A percentile compares a stretch with the other conserved stretches of the same genome.
Evolutionary conservation across 2,329 filamentous ascomycete species (phyloP).

Genomic region (Ophiostoma novo-ulmi): DNA sequence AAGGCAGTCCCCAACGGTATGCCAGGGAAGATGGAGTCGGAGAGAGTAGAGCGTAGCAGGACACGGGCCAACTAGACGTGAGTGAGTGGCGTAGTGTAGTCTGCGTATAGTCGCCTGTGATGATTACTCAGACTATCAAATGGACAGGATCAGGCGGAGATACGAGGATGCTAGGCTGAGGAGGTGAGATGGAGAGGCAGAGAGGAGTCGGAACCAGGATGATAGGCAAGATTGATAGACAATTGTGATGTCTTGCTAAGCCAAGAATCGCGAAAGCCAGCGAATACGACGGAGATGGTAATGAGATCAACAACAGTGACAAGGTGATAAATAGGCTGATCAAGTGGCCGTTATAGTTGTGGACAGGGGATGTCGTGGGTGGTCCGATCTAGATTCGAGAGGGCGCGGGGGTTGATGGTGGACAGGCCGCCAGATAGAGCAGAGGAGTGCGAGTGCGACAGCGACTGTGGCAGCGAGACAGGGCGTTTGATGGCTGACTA

Average conservation of each 20-base stretch:
- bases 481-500: not conserved
- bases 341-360: not conserved
- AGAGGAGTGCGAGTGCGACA: not conserved
- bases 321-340: not conserved
- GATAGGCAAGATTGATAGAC: not conserved
- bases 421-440: not conserved
- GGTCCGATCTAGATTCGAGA: slow-evolving; percentile 2
- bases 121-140: not conserved
- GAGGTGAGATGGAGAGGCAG: not conserved
- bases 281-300: not conserved
- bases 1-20: not conserved
- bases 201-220: not conserved
- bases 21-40: not conserved
- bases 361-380: slow-evolving; percentile 13
- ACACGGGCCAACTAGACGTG: slow-evolving; percentile 6
- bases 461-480: not conserved
- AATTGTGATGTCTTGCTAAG: no score
- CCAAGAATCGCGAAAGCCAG: not conserved
- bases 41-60: not conserved
- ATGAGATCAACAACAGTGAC: not conserved
- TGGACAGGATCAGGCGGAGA: not conserved
- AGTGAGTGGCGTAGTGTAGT: not conserved
- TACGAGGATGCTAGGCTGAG: not conserved
- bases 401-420: not conserved
- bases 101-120: not conserved